Conservation (phyloP, 2,329 filamentous ascomycete genomes). For the Didymellaceae sp. region DNA sequence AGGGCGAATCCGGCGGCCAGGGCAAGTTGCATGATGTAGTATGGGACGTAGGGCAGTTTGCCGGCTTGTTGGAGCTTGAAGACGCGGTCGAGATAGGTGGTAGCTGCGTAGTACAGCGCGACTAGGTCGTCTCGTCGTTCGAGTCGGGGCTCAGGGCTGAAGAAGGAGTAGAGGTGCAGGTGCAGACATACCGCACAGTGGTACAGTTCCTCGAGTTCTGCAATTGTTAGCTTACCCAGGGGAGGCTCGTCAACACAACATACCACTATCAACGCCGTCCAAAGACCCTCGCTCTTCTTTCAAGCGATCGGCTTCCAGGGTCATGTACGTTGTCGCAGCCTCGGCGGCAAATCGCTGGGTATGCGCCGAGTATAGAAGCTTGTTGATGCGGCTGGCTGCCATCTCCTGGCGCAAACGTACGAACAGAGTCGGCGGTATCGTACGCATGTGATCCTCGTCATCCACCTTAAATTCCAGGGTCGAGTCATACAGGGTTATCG, state of each 20-base stretch:
- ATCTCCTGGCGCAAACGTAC: constrained; percentile 48
- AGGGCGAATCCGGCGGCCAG: constrained; percentile 80
- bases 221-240: constrained; percentile 51
- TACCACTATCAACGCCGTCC: constrained; percentile 46
- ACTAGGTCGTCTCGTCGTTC: constrained; percentile 68
- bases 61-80: constrained; percentile 62
- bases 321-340: constrained; percentile 43
- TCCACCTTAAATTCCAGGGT: constrained; percentile 60
- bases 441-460: constrained; percentile 47
- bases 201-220: constrained; percentile 64
- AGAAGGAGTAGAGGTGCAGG: constrained; percentile 79
- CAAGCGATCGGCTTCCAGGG: constrained; percentile 45
- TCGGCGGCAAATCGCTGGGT: constrained; percentile 41
- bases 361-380: constrained; percentile 45
- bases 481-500: constrained; percentile 78
- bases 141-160: constrained; percentile 74
- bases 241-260: neutral
- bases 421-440: constrained; percentile 45
- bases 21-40: constrained; percentile 85
- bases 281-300: constrained; percentile 43
- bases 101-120: constrained; percentile 75
- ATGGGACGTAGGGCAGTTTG: constrained; percentile 71
- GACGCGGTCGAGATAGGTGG: constrained; percentile 68
- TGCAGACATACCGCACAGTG: constrained; percentile 76
- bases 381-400: constrained; percentile 48